Conservation (phyloP, 2,329 filamentous ascomycete species). For the Penicillium sp. region DNA sequence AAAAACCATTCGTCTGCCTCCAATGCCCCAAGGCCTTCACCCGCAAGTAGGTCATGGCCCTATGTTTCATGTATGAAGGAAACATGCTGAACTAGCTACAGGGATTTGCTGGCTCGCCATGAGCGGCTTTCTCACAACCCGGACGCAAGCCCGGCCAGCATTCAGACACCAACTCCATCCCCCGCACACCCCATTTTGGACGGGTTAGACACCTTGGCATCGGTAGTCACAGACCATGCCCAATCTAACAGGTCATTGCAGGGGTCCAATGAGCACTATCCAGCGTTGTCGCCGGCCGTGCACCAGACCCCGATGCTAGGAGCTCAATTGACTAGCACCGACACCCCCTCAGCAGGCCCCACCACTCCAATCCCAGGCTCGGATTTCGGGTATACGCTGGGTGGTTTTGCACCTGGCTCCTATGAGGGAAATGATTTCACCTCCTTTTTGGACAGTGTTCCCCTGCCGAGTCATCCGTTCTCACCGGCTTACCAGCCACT, state of each 20-base stretch:
- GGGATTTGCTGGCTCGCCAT: constrained; percentile 35
- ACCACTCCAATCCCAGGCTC: constrained; percentile 24
- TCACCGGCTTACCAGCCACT: constrained; percentile 37
- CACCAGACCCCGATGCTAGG: constrained; percentile 16
- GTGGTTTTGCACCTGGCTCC: constrained; percentile 12
- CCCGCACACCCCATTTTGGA: constrained; percentile 22
- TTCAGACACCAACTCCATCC: constrained; percentile 19
- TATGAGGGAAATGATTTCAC: constrained; percentile 38
- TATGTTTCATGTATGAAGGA: too few relatives aligned
- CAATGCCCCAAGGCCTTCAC: constrained; percentile 38
- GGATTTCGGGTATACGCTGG: constrained; percentile 25
- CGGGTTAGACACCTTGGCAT: constrained; percentile 31
- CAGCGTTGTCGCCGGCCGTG: constrained; percentile 5
- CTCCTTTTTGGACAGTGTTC: constrained; percentile 37
- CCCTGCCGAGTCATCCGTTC: constrained; percentile 35
- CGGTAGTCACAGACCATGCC: constrained; percentile 27
- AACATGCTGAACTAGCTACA: constrained; percentile 13
- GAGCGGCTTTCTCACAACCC: constrained; percentile 31
- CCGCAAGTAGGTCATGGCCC: constrained; percentile 28
- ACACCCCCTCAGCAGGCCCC: constrained; percentile 16
- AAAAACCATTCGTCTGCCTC: constrained; percentile 34
- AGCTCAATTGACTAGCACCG: constrained; percentile 10
- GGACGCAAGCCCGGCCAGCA: constrained; percentile 11
- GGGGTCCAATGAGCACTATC: constrained; percentile 13
- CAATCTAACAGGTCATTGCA: constrained; percentile 14